phyloP scores from a whole-genome alignment of 2,329 filamentous ascomycete genomes.

The Colletotrichum chlorophyti region DNA sequence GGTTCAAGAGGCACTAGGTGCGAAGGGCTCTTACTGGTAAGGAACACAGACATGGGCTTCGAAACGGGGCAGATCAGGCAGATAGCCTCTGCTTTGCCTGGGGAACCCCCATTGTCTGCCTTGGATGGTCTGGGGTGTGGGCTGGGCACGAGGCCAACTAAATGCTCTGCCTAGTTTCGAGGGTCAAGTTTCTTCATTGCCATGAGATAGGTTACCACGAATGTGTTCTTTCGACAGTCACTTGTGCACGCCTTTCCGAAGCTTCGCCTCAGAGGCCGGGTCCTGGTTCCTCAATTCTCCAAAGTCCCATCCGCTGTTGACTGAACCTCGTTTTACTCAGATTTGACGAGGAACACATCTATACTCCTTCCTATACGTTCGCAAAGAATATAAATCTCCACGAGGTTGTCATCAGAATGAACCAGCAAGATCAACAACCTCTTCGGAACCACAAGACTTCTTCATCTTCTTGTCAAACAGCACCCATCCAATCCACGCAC shows the following conservation, averaged over 20 bases:
- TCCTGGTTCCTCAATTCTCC: conserved; percentile 7
- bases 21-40: conserved; percentile 22
- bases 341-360: neutral
- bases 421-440: conserved; percentile 7
- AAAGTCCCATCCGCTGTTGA: conserved; percentile 21
- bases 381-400: conserved; percentile 19
- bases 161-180: conserved; percentile 10
- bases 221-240: neutral
- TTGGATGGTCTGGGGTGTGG: conserved; percentile 14
- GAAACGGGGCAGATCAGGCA: conserved; percentile 17
- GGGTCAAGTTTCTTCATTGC: neutral
- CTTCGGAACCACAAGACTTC: conserved; percentile 2
- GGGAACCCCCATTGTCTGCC: conserved; percentile 10
- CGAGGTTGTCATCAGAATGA: conserved; percentile 19
- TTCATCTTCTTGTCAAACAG: conserved; percentile 4
- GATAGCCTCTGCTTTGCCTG: neutral
- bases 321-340: neutral
- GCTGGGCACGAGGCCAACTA: conserved; percentile 6
- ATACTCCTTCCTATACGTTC: neutral
- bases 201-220: conserved; percentile 1
- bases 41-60: neutral
- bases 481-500: neutral
- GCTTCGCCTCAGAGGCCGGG: conserved; percentile 7
- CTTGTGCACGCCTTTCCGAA: neutral
- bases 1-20: conserved; percentile 1